phyloP scores from a whole-genome alignment of 2,329 filamentous ascomycete species.

The Podosphaera aphanis region DNA sequence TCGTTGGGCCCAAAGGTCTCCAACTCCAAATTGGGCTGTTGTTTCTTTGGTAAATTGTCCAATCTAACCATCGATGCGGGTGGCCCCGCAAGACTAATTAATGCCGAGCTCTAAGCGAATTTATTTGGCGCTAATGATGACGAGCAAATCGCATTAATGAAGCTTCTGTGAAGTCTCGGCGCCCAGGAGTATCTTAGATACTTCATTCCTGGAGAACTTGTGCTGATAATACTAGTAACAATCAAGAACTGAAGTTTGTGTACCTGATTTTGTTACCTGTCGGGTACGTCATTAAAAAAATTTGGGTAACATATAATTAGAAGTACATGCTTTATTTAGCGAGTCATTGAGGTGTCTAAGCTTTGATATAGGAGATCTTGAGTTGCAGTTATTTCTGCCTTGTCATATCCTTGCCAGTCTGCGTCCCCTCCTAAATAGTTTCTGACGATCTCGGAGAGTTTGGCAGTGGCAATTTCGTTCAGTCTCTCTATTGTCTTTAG shows the following conservation, averaged over 20 bases:
- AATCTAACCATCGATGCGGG: not conserved
- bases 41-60: not conserved
- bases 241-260: no score
- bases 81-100: not conserved
- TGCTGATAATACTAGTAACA: no score
- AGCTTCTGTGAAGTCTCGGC: not conserved
- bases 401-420: constrained; percentile 50
- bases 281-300: no score
- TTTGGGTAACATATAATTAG: not conserved
- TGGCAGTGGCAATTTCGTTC: constrained; percentile 47
- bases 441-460: constrained; percentile 55
- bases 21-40: not conserved
- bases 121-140: not conserved
- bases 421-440: constrained; percentile 33
- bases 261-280: no score
- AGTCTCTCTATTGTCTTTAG: constrained; percentile 38
- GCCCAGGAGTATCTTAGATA: not conserved
- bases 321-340: constrained; percentile 10
- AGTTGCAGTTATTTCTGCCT: constrained; percentile 48
- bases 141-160: no score
- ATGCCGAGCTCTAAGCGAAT: not conserved
- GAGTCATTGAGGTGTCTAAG: constrained; percentile 7
- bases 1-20: not conserved
- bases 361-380: constrained; percentile 23
- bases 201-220: not conserved